Evolutionary conservation across 139 green algal genomes (phyloP).

Genomic region (Trebouxia sp.): DNA sequence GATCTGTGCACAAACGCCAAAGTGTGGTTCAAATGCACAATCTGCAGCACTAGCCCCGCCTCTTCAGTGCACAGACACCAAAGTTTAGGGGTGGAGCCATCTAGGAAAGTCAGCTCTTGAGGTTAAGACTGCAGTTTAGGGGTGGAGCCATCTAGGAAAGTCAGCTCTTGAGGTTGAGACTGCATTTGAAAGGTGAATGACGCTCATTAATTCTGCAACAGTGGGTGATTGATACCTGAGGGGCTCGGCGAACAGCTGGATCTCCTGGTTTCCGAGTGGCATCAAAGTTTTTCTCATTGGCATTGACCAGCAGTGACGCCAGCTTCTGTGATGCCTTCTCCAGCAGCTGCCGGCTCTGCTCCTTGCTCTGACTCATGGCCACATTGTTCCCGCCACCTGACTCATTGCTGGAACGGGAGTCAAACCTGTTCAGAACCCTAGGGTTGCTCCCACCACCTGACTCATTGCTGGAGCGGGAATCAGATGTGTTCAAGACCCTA

Average conservation of each 20-base stretch:
- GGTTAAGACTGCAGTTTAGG: too few species aligned
- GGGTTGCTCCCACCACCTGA: not conserved
- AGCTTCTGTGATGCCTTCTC: slow-evolving; percentile 27
- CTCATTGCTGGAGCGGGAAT: slow-evolving; percentile 13
- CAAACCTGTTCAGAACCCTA: not conserved
- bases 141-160: too few species aligned
- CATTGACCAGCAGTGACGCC: not conserved
- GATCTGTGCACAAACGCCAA: too few species aligned
- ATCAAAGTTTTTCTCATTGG: slow-evolving; percentile 2
- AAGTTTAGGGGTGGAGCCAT: too few species aligned
- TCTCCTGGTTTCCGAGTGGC: not conserved
- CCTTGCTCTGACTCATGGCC: not conserved
- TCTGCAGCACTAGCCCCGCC: too few species aligned
- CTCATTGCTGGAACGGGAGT: slow-evolving; percentile 13
- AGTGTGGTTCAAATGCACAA: too few species aligned
- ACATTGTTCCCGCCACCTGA: not conserved
- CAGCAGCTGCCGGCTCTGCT: slow-evolving; percentile 23
- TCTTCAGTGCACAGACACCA: too few species aligned
- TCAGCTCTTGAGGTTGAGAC: too few species aligned
- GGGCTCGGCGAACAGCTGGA: not conserved
- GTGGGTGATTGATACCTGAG: slow-evolving; percentile 11
- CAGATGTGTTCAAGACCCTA: not conserved
- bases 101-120: too few species aligned
- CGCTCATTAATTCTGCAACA: too few species aligned
- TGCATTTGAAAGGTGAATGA: too few species aligned